Percentiles rank a stretch among this genome's conserved stretches.
These are phyloP conservation scores for Sugiyamaella castrensis DNA, from an alignment of 1,139 yeast species.

Conservation along the genomic window DNA sequence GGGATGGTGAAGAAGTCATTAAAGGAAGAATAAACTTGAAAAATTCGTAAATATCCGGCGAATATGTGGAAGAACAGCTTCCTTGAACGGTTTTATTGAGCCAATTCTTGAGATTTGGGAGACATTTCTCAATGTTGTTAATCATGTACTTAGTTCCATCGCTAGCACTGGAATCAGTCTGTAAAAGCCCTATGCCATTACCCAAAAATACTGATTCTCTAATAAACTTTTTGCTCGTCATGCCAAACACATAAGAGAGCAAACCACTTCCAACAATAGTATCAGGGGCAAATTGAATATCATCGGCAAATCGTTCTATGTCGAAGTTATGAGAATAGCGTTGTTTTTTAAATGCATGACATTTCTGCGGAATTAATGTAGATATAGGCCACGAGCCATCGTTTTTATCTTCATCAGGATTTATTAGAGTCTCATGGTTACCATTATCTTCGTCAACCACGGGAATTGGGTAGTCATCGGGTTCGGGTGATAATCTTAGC, in stretches of 20 bases:
- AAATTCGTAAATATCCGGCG: slow-evolving; percentile 8
- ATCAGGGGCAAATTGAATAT: slow-evolving; percentile 11
- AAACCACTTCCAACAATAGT: slow-evolving; percentile 12
- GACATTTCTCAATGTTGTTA: neutral
- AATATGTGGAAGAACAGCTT: neutral
- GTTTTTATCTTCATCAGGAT: too few relatives aligned
- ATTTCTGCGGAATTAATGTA: too few relatives aligned
- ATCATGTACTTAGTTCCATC: neutral
- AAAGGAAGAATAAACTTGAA: slow-evolving; percentile 6
- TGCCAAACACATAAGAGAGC: neutral
- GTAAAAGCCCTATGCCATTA: slow-evolving; percentile 4
- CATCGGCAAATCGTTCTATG: slow-evolving; percentile 11
- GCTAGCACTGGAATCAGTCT: neutral
- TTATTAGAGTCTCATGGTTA: too few relatives aligned
- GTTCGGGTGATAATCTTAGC: too few relatives aligned
- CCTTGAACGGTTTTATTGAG: neutral
- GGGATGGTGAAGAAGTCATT: too few relatives aligned
- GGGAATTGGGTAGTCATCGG: too few relatives aligned
- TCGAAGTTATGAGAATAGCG: slow-evolving; percentile 9
- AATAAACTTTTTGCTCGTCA: neutral
- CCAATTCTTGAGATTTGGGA: slow-evolving; percentile 1
- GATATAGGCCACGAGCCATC: too few relatives aligned
- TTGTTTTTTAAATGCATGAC: too few relatives aligned
- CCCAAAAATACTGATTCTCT: slow-evolving; percentile 3
- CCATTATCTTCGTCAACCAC: too few relatives aligned